These are phyloP conservation scores for Cyclostephanos invisitatus DNA, from an alignment of 108 stramenopile species.

Conservation along the genomic window DNA sequence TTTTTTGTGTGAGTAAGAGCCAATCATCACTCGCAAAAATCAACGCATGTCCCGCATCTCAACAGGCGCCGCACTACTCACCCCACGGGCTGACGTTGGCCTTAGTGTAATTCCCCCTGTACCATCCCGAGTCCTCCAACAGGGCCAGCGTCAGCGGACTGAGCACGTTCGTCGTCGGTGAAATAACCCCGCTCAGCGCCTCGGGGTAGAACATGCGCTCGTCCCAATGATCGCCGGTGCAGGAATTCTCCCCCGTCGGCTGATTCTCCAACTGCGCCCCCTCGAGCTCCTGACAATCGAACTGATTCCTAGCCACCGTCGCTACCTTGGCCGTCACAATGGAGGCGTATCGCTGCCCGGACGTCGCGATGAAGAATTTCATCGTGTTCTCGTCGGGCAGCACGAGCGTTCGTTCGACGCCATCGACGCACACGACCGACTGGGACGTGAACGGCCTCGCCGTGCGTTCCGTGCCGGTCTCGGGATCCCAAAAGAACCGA, in stretches of 20 bases:
- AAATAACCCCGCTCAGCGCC: constrained; percentile 67
- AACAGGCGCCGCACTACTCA: background rate
- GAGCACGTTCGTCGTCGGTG: constrained; percentile 73
- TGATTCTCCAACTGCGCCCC: constrained; percentile 83
- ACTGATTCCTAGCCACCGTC: constrained; percentile 81
- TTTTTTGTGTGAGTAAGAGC: background rate
- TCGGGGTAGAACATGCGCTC: constrained; percentile 80
- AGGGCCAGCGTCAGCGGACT: constrained; percentile 75
- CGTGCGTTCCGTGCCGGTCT: constrained; percentile 67
- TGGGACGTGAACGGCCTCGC: constrained; percentile 61
- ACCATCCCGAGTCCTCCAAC: constrained; percentile 87
- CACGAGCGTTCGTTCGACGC: constrained; percentile 56
- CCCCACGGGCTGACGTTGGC: constrained; percentile 53
- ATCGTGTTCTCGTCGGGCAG: constrained; percentile 76
- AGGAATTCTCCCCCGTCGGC: constrained; percentile 73
- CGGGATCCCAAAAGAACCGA: constrained; percentile 81
- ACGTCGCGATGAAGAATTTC: constrained; percentile 61
- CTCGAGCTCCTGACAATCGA: constrained; percentile 70
- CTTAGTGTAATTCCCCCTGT: constrained; percentile 66
- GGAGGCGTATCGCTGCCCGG: constrained; percentile 75
- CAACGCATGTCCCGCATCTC: background rate
- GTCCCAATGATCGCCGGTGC: constrained; percentile 88
- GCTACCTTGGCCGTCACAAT: constrained; percentile 82
- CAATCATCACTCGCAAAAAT: no score
- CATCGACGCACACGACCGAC: constrained; percentile 83